phyloP scores from a whole-genome alignment of 208 protist genomes.

The Trypanosoma congolense region DNA sequence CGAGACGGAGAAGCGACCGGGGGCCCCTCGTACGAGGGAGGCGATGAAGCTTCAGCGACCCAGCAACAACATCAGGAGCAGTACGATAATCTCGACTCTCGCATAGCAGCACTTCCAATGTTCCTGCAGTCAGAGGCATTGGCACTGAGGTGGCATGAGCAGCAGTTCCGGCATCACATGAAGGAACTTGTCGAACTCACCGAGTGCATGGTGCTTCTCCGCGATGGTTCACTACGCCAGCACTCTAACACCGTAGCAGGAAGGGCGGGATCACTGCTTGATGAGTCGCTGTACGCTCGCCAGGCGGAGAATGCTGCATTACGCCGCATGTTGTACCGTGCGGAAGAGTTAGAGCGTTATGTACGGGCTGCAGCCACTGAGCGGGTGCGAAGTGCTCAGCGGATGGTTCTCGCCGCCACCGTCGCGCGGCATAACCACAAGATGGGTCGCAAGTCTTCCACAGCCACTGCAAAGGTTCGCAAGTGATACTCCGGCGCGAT shows the following conservation, averaged over 20 bases:
- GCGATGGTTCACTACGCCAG: conserved; percentile 8
- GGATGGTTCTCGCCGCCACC: conserved; percentile 16
- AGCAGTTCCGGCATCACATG: conserved; percentile 48
- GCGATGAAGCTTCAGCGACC: background rate
- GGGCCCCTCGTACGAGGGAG: background rate
- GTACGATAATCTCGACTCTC: background rate
- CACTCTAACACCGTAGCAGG: background rate
- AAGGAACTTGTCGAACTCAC: conserved; percentile 59
- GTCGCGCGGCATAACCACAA: conserved; percentile 3
- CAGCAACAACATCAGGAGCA: background rate
- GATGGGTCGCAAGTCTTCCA: background rate
- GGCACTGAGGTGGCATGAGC: conserved; percentile 52
- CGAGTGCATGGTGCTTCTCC: conserved; percentile 38
- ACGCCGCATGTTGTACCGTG: conserved; percentile 9
- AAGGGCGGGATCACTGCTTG: background rate
- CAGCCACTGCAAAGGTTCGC: background rate
- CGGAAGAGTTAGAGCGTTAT: conserved; percentile 18
- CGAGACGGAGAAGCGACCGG: background rate
- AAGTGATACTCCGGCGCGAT: background rate
- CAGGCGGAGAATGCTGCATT: conserved; percentile 8
- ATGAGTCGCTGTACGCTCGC: background rate
- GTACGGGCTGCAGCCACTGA: conserved; percentile 9
- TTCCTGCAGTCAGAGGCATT: conserved; percentile 63
- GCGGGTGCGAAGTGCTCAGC: conserved; percentile 20
- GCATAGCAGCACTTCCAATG: conserved; percentile 71